These are phyloP conservation scores for Aegilops speltoides DNA, from an alignment of 176 grass and related monocot species.

Conservation along the genomic window DNA sequence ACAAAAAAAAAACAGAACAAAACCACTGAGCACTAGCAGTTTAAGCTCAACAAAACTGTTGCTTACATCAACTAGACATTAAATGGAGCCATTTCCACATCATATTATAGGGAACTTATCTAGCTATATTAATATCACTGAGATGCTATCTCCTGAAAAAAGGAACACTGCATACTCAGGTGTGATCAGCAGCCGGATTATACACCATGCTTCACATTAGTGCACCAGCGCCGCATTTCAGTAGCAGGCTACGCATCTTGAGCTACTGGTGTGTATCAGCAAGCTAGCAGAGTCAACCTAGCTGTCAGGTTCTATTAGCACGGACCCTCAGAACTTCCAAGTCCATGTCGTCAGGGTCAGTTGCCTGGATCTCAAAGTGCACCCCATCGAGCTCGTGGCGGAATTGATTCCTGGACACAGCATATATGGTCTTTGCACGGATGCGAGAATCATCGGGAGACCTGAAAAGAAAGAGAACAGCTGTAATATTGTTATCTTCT, in stretches of 20 bases:
- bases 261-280: conserved; percentile 4
- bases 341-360: conserved; percentile 63
- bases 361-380: conserved; percentile 82
- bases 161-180: neutral
- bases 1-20: neutral
- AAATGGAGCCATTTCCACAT: conserved; percentile 11
- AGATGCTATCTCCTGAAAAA: neutral
- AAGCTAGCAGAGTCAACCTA: conserved; percentile 1
- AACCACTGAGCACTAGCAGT: neutral
- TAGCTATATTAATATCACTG: conserved; percentile 20
- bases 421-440: conserved; percentile 66
- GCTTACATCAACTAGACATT: conserved; percentile 14
- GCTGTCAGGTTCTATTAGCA: conserved; percentile 49
- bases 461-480: conserved; percentile 29
- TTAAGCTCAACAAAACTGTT: conserved; percentile 12
- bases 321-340: conserved; percentile 56
- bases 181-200: conserved; percentile 27
- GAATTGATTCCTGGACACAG: conserved; percentile 58
- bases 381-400: conserved; percentile 67
- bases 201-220: conserved; percentile 40
- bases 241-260: conserved; percentile 11
- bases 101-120: conserved; percentile 29
- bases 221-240: neutral
- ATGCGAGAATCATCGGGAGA: conserved; percentile 65
- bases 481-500: neutral